Conservation (phyloP, 805 yeast genomes). For the Saccharomycopsis malanga region DNA sequence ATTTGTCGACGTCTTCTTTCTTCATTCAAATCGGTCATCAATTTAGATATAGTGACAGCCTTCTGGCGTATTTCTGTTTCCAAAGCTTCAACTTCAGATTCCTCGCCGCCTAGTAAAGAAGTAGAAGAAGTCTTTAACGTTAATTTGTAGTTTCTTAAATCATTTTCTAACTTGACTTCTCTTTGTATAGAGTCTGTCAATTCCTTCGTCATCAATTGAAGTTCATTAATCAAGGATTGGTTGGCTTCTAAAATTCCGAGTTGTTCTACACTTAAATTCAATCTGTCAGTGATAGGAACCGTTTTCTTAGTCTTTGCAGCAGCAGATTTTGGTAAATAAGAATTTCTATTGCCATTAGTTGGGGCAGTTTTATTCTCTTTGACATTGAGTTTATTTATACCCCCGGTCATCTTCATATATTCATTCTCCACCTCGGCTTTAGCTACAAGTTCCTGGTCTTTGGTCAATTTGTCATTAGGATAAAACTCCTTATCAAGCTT, state of each 20-base stretch:
- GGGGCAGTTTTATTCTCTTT: neutral
- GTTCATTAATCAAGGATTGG: conserved; percentile 50
- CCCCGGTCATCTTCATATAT: conserved; percentile 1
- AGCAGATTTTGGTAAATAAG: neutral
- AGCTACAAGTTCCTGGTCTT: conserved; percentile 14
- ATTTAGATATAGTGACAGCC: conserved; percentile 39
- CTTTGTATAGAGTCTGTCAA: conserved; percentile 65
- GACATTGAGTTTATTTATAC: neutral
- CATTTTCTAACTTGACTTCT: conserved; percentile 54
- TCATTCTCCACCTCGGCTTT: conserved; percentile 18
- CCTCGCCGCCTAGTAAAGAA: neutral
- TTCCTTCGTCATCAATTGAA: conserved; percentile 63
- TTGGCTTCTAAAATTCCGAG: conserved; percentile 55
- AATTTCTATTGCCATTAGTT: neutral
- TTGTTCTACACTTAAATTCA: conserved; percentile 51
- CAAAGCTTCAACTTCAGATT: conserved; percentile 23
- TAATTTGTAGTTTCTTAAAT: conserved; percentile 25
- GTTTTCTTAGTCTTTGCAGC: neutral
- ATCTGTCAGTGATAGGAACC: conserved; percentile 4
- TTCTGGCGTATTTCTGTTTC: conserved; percentile 33
- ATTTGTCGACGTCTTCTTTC: conserved; percentile 61
- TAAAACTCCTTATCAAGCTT: conserved; percentile 11
- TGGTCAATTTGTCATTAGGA: conserved; percentile 2
- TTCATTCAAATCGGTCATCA: conserved; percentile 51
- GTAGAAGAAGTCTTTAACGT: conserved; percentile 5